phyloP scores from a whole-genome alignment of 2,329 filamentous ascomycete species.

The Botrytis medusae region DNA sequence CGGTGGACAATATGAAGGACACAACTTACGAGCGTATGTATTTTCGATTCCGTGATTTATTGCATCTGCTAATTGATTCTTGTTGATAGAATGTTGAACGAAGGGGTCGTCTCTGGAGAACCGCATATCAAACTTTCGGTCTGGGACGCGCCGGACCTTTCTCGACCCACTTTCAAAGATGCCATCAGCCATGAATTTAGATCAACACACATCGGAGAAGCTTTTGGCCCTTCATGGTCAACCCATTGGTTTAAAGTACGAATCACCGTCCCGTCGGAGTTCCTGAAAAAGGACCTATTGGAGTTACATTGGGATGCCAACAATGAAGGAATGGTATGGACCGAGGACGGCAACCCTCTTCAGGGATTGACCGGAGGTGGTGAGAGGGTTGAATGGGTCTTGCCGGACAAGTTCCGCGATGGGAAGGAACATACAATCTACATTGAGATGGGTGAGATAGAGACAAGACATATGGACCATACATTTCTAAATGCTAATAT shows the following conservation, averaged over 20 bases:
- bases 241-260: constrained; percentile 95
- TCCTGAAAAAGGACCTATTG: constrained; percentile 75
- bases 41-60: constrained; percentile 22
- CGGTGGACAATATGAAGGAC: constrained; percentile 72
- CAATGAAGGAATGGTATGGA: constrained; percentile 95
- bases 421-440: constrained; percentile 88
- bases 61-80: constrained; percentile 21
- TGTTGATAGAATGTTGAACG: constrained; percentile 63
- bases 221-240: constrained; percentile 92
- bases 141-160: constrained; percentile 77
- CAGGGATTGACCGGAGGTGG: constrained; percentile 90
- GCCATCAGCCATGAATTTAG: constrained; percentile 74
- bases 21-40: constrained; percentile 70
- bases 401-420: constrained; percentile 78
- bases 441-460: constrained; percentile 71
- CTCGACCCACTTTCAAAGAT: constrained; percentile 82
- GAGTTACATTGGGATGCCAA: constrained; percentile 96
- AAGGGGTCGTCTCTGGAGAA: constrained; percentile 64
- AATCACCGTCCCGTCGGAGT: constrained; percentile 71
- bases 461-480: background rate
- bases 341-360: constrained; percentile 80
- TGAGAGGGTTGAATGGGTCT: constrained; percentile 87
- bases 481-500: background rate
- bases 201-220: constrained; percentile 70
- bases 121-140: constrained; percentile 81